Conservation (phyloP, 306 rosid genomes). For the Cyamopsis tetragonoloba region DNA sequence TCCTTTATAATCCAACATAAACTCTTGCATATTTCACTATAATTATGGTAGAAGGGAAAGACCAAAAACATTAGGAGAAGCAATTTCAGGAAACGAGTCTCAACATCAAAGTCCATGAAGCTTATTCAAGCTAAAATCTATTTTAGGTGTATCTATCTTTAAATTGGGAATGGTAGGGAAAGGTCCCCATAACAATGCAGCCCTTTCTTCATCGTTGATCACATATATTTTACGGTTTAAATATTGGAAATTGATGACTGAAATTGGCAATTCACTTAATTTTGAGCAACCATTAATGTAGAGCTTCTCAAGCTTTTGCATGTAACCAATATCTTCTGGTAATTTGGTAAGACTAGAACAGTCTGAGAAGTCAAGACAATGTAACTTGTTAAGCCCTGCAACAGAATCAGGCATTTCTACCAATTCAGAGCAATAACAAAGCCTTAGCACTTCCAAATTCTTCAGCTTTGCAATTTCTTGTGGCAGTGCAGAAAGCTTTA, state of each 20-base stretch:
- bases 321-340: slow-evolving; percentile 36
- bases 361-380: slow-evolving; percentile 36
- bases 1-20: too few species aligned
- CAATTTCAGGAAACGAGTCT: too few species aligned
- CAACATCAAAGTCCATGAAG: slow-evolving; percentile 23
- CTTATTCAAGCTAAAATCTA: slow-evolving; percentile 31
- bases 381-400: slow-evolving; percentile 23
- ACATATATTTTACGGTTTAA: slow-evolving; percentile 14
- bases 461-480: slow-evolving; percentile 28
- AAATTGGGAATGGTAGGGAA: neutral
- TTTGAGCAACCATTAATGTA: slow-evolving; percentile 39
- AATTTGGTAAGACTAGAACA: slow-evolving; percentile 29
- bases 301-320: slow-evolving; percentile 33
- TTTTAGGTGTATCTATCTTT: slow-evolving; percentile 17
- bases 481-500: slow-evolving; percentile 29
- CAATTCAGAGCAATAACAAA: slow-evolving; percentile 35
- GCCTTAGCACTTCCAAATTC: slow-evolving; percentile 42
- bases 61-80: neutral
- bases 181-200: slow-evolving; percentile 23
- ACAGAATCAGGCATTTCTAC: slow-evolving; percentile 20
- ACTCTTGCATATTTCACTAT: too few species aligned
- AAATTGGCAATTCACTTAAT: slow-evolving; percentile 29
- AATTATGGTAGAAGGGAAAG: too few species aligned
- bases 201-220: slow-evolving; percentile 42
- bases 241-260: slow-evolving; percentile 3